Evolutionary conservation across 176 grass and related monocot genomes (phyloP), one percentile per base, ranked within the genome.

Genomic region (Chrysopogon serrulatus): DNA sequence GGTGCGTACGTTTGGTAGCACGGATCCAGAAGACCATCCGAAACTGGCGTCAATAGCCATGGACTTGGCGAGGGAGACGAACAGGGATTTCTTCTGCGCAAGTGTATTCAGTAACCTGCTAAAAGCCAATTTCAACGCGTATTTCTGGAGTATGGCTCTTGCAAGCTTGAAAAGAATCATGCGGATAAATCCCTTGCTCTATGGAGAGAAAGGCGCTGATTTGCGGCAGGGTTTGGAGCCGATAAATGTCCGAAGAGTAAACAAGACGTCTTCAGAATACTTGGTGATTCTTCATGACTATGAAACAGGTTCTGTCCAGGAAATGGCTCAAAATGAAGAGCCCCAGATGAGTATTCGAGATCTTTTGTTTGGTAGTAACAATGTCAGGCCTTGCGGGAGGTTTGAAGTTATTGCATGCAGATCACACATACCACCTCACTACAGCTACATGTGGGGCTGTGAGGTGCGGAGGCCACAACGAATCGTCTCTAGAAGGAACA

Each of bases 361-460:
- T 53, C 0, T 9, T 19, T 21, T 53, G 49, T 53, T 53, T 53
- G 19, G 18, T 53, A 21, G 1, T 0, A 21, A 23, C 18, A 10
- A 13, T 67, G 33, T 17, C 41, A 68, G 3, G 5, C 43, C 62
- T 77, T 17, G 19, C 57, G 62, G 73, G 37, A 77, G 24, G 56
- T 68, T 77, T 5, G 28, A 39, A 36, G 82, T 65, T 33, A 33
- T 84, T 10, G 72, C 11, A n/a, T 77, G 73, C 24, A 68, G 36
- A 53, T 76, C 82, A 41, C 62, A 24, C 28, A n/a, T 84, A 68
- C 61, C 82, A 17, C 72, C 82, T 42, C 47, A 84, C 34, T 76
- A 77, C 18, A 77, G 8, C 45, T 84, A 57, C 24, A 57, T 68
- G 16, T 23, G 30, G 14, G 41, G 5, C 5, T 65, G 71, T 40